A percentile compares a stretch with the other conserved stretches of the same genome.
phyloP scores from a whole-genome alignment of 1,284 basidiomycete genomes.

The Malassezia furfur region DNA sequence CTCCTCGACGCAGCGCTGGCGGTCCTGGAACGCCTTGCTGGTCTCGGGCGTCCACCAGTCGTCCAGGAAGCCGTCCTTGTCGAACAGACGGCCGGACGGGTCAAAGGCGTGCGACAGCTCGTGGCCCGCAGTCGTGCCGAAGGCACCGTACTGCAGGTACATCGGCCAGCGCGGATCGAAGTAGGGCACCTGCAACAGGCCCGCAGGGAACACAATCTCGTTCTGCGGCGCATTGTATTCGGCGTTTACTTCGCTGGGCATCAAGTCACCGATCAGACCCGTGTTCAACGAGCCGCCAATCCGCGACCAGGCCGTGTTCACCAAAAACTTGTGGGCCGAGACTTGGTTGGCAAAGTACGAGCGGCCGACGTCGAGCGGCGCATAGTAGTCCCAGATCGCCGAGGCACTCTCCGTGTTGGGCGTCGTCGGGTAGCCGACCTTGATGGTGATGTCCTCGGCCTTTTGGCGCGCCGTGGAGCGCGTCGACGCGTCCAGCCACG shows the following conservation, averaged over 20 bases:
- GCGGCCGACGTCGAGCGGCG: conserved; percentile 58
- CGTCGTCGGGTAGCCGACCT: conserved; percentile 76
- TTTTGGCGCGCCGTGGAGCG: conserved; percentile 75
- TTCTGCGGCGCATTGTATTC: conserved; percentile 42
- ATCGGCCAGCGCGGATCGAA: conserved; percentile 75
- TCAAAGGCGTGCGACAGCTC: conserved; percentile 74
- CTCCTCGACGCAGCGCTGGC: conserved; percentile 74
- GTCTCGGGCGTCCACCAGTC: conserved; percentile 71
- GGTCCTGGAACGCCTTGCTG: conserved; percentile 68
- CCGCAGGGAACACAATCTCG: conserved; percentile 92
- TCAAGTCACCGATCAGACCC: conserved; percentile 76
- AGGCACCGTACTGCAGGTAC: conserved; percentile 71
- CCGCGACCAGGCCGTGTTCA: conserved; percentile 59
- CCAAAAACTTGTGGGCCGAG: conserved; percentile 52
- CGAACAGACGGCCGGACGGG: conserved; percentile 66
- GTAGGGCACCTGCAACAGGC: conserved; percentile 85
- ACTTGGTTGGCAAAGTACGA: conserved; percentile 79
- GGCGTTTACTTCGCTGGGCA: conserved; percentile 55
- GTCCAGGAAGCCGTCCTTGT: conserved; percentile 54
- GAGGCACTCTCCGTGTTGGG: conserved; percentile 59
- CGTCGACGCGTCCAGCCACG: conserved; percentile 86
- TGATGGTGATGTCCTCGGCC: conserved; percentile 68
- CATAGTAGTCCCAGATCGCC: conserved; percentile 57
- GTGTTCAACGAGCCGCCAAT: conserved; percentile 64
- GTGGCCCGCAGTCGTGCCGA: conserved; percentile 40